Evolutionary conservation across 441 rosid species (phyloP).

Genomic region (Viola pubescens): DNA sequence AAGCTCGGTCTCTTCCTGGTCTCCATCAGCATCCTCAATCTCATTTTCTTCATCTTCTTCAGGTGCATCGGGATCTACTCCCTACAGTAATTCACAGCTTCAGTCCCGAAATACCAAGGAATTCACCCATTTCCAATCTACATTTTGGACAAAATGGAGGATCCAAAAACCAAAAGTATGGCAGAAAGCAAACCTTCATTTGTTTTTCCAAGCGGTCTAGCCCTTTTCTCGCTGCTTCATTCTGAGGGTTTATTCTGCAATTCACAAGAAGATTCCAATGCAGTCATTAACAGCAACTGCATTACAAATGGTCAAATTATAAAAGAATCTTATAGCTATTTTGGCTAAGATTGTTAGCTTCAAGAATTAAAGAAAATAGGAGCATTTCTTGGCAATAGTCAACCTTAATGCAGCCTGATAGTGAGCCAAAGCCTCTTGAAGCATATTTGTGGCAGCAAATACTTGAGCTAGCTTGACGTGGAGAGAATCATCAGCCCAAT

Average conservation of each 20-base stretch:
- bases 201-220: constrained; percentile 91
- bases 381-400: constrained; percentile 5
- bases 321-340: not conserved
- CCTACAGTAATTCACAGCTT: constrained; percentile 36
- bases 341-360: not conserved
- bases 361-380: constrained; percentile 5
- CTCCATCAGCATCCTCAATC: constrained; percentile 91
- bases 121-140: not conserved
- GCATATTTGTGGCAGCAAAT: constrained; percentile 76
- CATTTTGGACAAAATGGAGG: not conserved
- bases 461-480: constrained; percentile 97
- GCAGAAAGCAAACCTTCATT: constrained; percentile 63
- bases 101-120: not conserved
- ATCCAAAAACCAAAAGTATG: not conserved
- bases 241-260: constrained; percentile 80
- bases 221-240: constrained; percentile 94
- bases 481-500: constrained; percentile 97
- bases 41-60: constrained; percentile 97
- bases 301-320: not conserved
- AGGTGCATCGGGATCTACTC: constrained; percentile 96
- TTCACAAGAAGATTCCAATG: constrained; percentile 7
- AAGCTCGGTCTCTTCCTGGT: constrained; percentile 83
- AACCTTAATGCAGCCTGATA: constrained; percentile 90
- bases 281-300: constrained; percentile 4
- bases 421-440: constrained; percentile 79